These are phyloP conservation scores for Allomyces macrogynus DNA, from an alignment of 192 early-diverging fungal genomes.

Conservation along the genomic window DNA sequence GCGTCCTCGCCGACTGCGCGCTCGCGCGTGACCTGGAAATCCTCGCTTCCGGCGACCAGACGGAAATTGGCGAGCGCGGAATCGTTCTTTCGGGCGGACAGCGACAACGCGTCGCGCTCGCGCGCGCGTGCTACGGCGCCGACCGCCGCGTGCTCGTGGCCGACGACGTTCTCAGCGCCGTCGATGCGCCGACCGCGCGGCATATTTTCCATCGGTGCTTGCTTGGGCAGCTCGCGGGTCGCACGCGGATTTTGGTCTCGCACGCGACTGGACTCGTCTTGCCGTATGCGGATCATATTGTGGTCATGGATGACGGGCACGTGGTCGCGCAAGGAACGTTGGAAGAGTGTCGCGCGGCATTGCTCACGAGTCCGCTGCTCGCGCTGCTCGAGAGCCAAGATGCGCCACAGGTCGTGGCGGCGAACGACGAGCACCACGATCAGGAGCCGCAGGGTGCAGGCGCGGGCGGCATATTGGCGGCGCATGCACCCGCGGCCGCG, in stretches of 20 bases:
- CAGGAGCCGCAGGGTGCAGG: slow-evolving; percentile 11
- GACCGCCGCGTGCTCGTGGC: background rate
- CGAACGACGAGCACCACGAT: no score
- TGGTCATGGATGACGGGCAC: slow-evolving; percentile 38
- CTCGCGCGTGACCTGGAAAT: slow-evolving; percentile 65
- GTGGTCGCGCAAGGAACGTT: slow-evolving; percentile 27
- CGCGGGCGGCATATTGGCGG: no score
- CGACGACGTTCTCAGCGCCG: slow-evolving; percentile 25
- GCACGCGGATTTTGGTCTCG: slow-evolving; percentile 75
- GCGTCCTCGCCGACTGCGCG: slow-evolving; percentile 66
- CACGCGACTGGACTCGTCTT: slow-evolving; percentile 56
- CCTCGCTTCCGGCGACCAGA: slow-evolving; percentile 63
- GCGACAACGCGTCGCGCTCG: slow-evolving; percentile 68
- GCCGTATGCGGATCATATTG: slow-evolving; percentile 28
- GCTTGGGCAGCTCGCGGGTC: slow-evolving; percentile 45
- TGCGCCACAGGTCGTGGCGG: no score
- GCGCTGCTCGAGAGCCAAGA: no score
- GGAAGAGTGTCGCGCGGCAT: slow-evolving; percentile 4
- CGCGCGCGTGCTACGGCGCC: slow-evolving; percentile 58
- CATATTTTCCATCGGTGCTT: slow-evolving; percentile 63
- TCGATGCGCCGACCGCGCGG: slow-evolving; percentile 82
- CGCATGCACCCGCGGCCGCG: no score
- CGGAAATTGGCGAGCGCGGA: slow-evolving; percentile 86
- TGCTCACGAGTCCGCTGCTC: no score
- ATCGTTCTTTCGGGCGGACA: slow-evolving; percentile 70